Conservation (phyloP, 1,284 basidiomycete genomes). For the Ceratorhiza oryzae-sativae region DNA sequence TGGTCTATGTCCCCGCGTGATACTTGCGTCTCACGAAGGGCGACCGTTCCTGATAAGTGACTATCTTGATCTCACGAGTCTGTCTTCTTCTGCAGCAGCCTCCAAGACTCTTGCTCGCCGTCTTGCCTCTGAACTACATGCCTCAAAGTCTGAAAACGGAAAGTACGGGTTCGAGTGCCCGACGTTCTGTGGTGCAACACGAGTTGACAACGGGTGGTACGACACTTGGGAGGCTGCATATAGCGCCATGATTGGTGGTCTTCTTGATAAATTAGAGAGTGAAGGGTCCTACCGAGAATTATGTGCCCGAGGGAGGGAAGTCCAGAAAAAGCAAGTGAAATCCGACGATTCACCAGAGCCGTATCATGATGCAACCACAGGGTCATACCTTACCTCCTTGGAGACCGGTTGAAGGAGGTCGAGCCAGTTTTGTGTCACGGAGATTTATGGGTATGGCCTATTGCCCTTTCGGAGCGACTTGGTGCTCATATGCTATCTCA, state of each 20-base stretch:
- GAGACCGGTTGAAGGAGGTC: slow-evolving; percentile 59
- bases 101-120: slow-evolving; percentile 64
- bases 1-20: slow-evolving; percentile 69
- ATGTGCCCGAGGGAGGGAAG: slow-evolving; percentile 61
- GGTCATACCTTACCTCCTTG: slow-evolving; percentile 77
- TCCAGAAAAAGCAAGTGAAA: slow-evolving; percentile 63
- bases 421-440: slow-evolving; percentile 83
- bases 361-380: too few relatives aligned
- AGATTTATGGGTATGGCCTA: slow-evolving; percentile 77
- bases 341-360: too few relatives aligned
- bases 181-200: slow-evolving; percentile 82
- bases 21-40: slow-evolving; percentile 51
- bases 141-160: slow-evolving; percentile 54
- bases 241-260: slow-evolving; percentile 69
- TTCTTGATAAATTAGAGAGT: slow-evolving; percentile 63
- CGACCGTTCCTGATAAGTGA: slow-evolving; percentile 76
- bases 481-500: slow-evolving; percentile 27
- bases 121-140: slow-evolving; percentile 69
- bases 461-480: not conserved
- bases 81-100: slow-evolving; percentile 56
- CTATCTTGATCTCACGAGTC: slow-evolving; percentile 64
- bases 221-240: slow-evolving; percentile 76
- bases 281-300: slow-evolving; percentile 57
- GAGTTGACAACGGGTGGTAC: slow-evolving; percentile 78
- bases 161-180: slow-evolving; percentile 79